Percentiles rank a stretch among this genome's conserved stretches.
phyloP scores from a whole-genome alignment of 129 eudicot species.

The Centella asiatica region DNA sequence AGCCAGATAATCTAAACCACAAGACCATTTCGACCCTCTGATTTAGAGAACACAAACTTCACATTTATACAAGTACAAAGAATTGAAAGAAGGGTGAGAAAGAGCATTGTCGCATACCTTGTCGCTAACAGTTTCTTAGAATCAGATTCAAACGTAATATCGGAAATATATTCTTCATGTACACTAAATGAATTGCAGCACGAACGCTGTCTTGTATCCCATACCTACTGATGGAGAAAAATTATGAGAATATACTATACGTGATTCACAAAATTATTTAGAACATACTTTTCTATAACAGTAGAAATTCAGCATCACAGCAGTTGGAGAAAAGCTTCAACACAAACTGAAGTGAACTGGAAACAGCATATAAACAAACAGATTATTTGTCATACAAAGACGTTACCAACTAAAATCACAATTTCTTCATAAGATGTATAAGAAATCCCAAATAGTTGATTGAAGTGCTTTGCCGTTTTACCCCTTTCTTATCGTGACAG shows the following conservation, averaged over 20 bases:
- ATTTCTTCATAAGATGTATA: too few species aligned
- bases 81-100: not conserved
- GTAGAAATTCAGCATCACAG: not conserved
- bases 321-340: not conserved
- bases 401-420: too few species aligned
- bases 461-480: too few species aligned
- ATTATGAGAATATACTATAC: not conserved
- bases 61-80: not conserved
- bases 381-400: too few species aligned
- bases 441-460: too few species aligned
- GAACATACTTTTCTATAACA: not conserved
- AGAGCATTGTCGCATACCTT: slow-evolving; percentile 38
- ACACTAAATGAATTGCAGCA: slow-evolving; percentile 68
- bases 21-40: not conserved
- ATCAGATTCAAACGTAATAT: slow-evolving; percentile 85
- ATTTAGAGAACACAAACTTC: not conserved
- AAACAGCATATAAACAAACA: too few species aligned
- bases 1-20: too few species aligned
- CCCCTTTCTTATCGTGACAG: too few species aligned
- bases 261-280: not conserved
- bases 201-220: slow-evolving; percentile 96
- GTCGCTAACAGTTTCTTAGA: slow-evolving; percentile 76
- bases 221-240: slow-evolving; percentile 41
- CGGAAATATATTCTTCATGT: slow-evolving; percentile 92
- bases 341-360: not conserved